These are phyloP conservation scores for Sungouiozyma ichnusensis DNA, from an alignment of 805 yeast genomes.

Conservation along the genomic window DNA sequence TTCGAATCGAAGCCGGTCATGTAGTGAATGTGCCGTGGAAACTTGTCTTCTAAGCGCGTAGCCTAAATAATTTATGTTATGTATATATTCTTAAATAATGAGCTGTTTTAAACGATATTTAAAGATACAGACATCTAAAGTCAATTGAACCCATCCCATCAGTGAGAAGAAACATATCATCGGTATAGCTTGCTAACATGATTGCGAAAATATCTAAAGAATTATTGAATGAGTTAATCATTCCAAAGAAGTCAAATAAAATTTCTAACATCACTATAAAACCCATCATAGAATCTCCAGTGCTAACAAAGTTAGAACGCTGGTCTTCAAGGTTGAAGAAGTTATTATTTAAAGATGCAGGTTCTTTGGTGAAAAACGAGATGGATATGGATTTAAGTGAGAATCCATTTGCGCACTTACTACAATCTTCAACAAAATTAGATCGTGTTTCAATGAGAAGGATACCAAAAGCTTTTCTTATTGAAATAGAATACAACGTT, in stretches of 20 bases:
- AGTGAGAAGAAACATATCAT: too few species aligned
- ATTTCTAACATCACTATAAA: background rate
- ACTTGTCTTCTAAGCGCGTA: too few species aligned
- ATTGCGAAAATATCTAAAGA: background rate
- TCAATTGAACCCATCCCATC: too few species aligned
- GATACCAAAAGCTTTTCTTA: conserved; percentile 32
- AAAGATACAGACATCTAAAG: too few species aligned
- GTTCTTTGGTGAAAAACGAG: conserved; percentile 1
- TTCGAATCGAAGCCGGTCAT: background rate
- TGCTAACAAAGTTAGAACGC: conserved; percentile 23
- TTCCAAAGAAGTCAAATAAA: background rate
- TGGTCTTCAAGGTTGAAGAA: conserved; percentile 27
- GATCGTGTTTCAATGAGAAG: conserved; percentile 29
- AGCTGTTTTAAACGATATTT: too few species aligned
- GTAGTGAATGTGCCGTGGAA: background rate
- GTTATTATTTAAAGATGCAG: conserved; percentile 9
- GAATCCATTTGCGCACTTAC: conserved; percentile 31
- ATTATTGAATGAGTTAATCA: background rate
- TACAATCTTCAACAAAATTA: conserved; percentile 36
- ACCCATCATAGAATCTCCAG: conserved; percentile 1
- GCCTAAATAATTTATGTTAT: too few species aligned
- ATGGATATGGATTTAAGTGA: conserved; percentile 11
- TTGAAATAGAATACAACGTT: conserved; percentile 24
- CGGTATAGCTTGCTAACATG: background rate
- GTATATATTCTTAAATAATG: too few species aligned